Conservation (phyloP, 176 grass and related monocot species). For the Triticum timopheevii region DNA sequence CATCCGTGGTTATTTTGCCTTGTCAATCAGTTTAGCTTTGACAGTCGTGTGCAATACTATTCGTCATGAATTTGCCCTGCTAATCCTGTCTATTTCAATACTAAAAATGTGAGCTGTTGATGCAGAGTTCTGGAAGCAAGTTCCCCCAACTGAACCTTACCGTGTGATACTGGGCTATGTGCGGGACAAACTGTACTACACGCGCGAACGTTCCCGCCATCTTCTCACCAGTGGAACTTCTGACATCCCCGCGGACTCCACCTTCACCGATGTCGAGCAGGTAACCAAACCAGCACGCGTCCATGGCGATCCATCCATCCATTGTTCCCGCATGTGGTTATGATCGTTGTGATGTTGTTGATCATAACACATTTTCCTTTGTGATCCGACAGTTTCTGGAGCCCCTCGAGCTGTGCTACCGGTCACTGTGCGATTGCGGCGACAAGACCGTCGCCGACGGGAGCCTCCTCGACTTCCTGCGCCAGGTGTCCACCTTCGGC, state of each 20-base stretch:
- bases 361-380: not conserved
- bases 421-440: constrained; percentile 54
- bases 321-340: not conserved
- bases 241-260: constrained; percentile 45
- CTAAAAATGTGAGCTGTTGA: not conserved
- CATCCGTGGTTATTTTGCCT: not conserved
- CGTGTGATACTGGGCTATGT: constrained; percentile 76
- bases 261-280: constrained; percentile 56
- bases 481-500: constrained; percentile 79
- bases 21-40: not conserved
- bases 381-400: constrained; percentile 55
- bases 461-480: constrained; percentile 78
- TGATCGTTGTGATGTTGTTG: not conserved
- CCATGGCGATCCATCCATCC: not conserved
- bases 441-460: constrained; percentile 78
- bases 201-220: constrained; percentile 61
- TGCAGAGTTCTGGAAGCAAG: constrained; percentile 86
- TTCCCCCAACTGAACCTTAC: constrained; percentile 73
- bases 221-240: constrained; percentile 53
- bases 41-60: not conserved
- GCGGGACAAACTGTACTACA: constrained; percentile 84
- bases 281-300: constrained; percentile 3
- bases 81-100: not conserved
- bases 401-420: constrained; percentile 86
- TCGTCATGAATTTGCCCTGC: not conserved